A percentile compares a stretch with the other conserved stretches of the same genome.
Evolutionary conservation across 768 basidiomycete species (phyloP).

Genomic region (Leccinum pellstonianum): DNA sequence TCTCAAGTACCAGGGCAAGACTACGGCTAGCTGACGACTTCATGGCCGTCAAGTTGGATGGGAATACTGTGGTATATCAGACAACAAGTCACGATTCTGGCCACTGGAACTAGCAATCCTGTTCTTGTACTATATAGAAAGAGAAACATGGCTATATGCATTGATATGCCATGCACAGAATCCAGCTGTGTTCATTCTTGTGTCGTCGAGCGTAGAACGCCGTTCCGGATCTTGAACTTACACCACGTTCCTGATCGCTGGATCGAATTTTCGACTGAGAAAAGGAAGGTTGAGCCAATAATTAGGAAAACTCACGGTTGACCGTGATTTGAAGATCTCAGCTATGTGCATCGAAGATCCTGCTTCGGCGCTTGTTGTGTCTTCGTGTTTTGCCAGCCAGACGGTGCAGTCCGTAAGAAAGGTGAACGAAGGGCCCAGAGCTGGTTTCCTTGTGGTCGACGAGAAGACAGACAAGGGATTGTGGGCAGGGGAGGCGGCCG

Average conservation of each 20-base stretch:
- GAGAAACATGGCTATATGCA: background rate
- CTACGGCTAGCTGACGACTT: background rate
- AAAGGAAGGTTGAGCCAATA: background rate
- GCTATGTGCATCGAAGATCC: constrained; percentile 32
- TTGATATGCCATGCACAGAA: background rate
- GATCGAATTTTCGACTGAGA: constrained; percentile 1
- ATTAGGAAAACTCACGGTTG: constrained; percentile 31
- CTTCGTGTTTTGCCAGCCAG: constrained; percentile 51
- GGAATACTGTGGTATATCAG: background rate
- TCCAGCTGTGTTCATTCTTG: background rate
- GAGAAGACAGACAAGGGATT: constrained; percentile 37
- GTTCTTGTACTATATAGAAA: background rate
- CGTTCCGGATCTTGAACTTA: constrained; percentile 39
- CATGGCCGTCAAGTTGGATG: background rate
- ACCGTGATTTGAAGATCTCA: constrained; percentile 45
- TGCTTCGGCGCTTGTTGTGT: constrained; percentile 12
- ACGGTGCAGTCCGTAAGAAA: constrained; percentile 70
- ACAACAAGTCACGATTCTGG: background rate
- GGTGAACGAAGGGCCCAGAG: constrained; percentile 73
- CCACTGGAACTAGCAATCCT: background rate
- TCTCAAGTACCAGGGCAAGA: background rate
- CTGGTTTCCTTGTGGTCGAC: constrained; percentile 55
- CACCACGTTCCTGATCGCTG: constrained; percentile 42
- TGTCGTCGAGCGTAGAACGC: constrained; percentile 23
- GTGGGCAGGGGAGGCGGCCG: constrained; percentile 35